phyloP scores from a whole-genome alignment of 108 stramenopile species.

The Halocafeteria seosinensis region DNA sequence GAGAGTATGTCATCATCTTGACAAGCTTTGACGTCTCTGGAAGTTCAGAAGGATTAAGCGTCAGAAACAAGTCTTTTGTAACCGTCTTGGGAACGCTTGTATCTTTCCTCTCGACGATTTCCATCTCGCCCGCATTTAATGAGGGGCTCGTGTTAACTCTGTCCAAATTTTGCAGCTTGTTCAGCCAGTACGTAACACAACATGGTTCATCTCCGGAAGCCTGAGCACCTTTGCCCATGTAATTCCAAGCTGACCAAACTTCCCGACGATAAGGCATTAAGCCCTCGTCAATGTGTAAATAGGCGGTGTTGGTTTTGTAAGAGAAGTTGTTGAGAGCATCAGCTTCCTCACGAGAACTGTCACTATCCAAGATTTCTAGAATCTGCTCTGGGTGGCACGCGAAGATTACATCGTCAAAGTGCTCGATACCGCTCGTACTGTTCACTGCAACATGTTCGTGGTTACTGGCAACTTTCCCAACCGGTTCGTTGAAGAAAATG shows the following conservation, averaged over 20 bases:
- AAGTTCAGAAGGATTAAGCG: conserved; percentile 63
- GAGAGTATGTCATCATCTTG: conserved; percentile 41
- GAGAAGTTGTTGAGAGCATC: conserved; percentile 18
- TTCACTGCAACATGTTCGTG: not conserved
- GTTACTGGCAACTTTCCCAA: not conserved
- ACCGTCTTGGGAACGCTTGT: not conserved
- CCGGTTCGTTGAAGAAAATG: too few species aligned
- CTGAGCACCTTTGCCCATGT: conserved; percentile 42
- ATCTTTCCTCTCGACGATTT: not conserved
- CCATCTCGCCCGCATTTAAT: too few species aligned
- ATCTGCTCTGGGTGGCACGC: conserved; percentile 70
- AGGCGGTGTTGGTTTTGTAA: conserved; percentile 63
- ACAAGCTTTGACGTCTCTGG: conserved; percentile 39
- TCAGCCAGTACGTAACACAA: conserved; percentile 85
- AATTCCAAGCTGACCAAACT: conserved; percentile 86
- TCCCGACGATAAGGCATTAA: conserved; percentile 60
- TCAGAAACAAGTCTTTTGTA: conserved; percentile 66
- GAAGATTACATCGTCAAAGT: conserved; percentile 65
- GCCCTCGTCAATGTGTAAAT: conserved; percentile 67
- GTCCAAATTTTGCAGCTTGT: conserved; percentile 56
- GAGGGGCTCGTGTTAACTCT: not conserved
- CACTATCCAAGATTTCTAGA: conserved; percentile 33
- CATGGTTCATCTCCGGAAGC: conserved; percentile 4
- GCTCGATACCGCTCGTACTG: not conserved
- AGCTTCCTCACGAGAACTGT: conserved; percentile 10